Evolutionary conservation across 176 grass and related monocot genomes (phyloP).

Genomic region (Echinochloa phyllopogon): DNA sequence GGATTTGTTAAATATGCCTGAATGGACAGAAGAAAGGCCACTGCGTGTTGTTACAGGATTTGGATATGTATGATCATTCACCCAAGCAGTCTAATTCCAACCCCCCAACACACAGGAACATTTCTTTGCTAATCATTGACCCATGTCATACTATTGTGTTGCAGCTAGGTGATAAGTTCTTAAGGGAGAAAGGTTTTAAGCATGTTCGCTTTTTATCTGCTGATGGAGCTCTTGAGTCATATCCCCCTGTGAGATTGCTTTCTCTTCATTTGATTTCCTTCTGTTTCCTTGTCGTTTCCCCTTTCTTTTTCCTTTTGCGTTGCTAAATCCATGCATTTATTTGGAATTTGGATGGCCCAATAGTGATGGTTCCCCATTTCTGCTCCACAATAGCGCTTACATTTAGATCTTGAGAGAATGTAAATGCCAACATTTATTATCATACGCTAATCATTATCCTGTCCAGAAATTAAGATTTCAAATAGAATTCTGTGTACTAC

Average conservation of each 20-base stretch:
- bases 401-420: slow-evolving; percentile 16
- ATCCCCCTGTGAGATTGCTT: slow-evolving; percentile 78
- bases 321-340: slow-evolving; percentile 8
- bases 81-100: slow-evolving; percentile 14
- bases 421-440: background rate
- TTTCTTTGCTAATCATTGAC: slow-evolving; percentile 37
- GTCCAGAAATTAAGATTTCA: background rate
- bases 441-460: slow-evolving; percentile 14
- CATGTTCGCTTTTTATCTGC: slow-evolving; percentile 70
- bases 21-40: slow-evolving; percentile 85
- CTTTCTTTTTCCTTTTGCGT: background rate
- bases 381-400: background rate
- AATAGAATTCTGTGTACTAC: background rate
- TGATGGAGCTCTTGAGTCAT: slow-evolving; percentile 93
- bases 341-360: slow-evolving; percentile 12
- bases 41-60: slow-evolving; percentile 91
- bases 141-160: slow-evolving; percentile 41
- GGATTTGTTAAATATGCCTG: slow-evolving; percentile 81
- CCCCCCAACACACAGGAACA: background rate
- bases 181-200: slow-evolving; percentile 76
- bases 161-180: slow-evolving; percentile 82
- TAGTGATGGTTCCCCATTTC: slow-evolving; percentile 4
- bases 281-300: background rate
- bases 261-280: slow-evolving; percentile 28
- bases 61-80: slow-evolving; percentile 67